Base-by-base conservation (phyloP, 1,284 basidiomycete genomes). In the Naganishia sp. region DNA sequence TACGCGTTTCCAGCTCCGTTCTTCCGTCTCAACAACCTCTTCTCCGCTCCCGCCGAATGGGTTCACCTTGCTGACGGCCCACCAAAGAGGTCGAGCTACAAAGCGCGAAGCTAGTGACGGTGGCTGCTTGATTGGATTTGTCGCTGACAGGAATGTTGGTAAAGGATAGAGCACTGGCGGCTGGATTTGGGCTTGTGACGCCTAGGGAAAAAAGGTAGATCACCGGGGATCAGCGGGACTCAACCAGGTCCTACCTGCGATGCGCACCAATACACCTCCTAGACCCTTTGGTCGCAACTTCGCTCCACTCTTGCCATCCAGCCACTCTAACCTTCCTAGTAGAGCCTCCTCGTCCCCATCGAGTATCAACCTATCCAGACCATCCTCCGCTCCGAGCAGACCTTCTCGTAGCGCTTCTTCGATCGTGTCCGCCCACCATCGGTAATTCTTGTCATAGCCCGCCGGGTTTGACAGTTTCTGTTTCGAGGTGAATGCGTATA, bases 401-500 rank as follows among this genome's bases (percentile, higher is more conserved):
- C 89, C 90, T 31, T 81, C 81, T 62, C 82, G 74, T 6, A 90
- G 84, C 6, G 88, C 78, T 15, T 83, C 83, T 69, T 88, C 85
- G 3, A 97, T 79, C 0, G 87, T 86, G 45, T 80, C 79, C 46
- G 84, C 84, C 94, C 94, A 97, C 92, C 92, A 96, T 66, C 88
- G 86, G 42, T 94, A 81, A 74, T 90, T 91, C 17, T 90, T 85
- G 45, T 85, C 81, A 77, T 88, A 97, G 2, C 91, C 88, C 3
- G 88, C 84, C 0, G 91, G 88, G 76, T 97, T 95, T 1, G 91
- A 88, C 39, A 85, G 81, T 71, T 89, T 90, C 80, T 94, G 92
- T 7, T 86, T 83, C 0, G 90, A 87, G 64, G 95, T 87, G 73
- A 94, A 92, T 2, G 93, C 88, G 79, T 94, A 97, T 17, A 97